A percentile compares a stretch with the other conserved stretches of the same genome.
phyloP scores from a whole-genome alignment of 805 yeast species.

The Starmerella kuoi region DNA sequence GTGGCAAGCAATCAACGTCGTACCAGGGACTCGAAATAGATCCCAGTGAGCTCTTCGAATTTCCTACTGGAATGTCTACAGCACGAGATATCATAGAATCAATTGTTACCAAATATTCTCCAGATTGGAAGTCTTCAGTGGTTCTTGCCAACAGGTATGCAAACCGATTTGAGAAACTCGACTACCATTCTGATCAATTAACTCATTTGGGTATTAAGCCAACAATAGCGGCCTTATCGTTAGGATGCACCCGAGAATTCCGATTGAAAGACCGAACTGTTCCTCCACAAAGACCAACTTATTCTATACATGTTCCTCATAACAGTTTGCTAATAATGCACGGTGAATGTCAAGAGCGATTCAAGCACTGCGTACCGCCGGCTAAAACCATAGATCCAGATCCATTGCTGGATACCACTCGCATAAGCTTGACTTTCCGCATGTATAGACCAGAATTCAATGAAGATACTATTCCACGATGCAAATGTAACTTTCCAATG shows the following conservation, averaged over 20 bases:
- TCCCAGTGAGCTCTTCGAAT: conserved; percentile 25
- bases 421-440: conserved; percentile 59
- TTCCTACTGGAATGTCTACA: conserved; percentile 33
- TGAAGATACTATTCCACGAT: conserved; percentile 31
- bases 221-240: conserved; percentile 50
- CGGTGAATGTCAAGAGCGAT: conserved; percentile 68
- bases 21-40: conserved; percentile 32
- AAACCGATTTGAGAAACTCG: conserved; percentile 40
- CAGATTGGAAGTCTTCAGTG: conserved; percentile 41
- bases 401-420: conserved; percentile 36
- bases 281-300: conserved; percentile 26
- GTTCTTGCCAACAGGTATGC: conserved; percentile 49
- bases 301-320: conserved; percentile 54
- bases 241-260: conserved; percentile 62
- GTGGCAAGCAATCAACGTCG: conserved; percentile 18
- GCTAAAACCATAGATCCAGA: conserved; percentile 34
- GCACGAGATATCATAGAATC: conserved; percentile 34
- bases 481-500: conserved; percentile 39
- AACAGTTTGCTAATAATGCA: conserved; percentile 62
- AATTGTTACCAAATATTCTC: conserved; percentile 32
- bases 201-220: conserved; percentile 64
- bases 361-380: conserved; percentile 51
- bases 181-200: conserved; percentile 67
- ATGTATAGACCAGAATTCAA: conserved; percentile 36
- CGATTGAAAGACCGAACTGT: conserved; percentile 33